Conservation (phyloP, 2,329 filamentous ascomycete species). For the Sordariomycetes sp. region DNA sequence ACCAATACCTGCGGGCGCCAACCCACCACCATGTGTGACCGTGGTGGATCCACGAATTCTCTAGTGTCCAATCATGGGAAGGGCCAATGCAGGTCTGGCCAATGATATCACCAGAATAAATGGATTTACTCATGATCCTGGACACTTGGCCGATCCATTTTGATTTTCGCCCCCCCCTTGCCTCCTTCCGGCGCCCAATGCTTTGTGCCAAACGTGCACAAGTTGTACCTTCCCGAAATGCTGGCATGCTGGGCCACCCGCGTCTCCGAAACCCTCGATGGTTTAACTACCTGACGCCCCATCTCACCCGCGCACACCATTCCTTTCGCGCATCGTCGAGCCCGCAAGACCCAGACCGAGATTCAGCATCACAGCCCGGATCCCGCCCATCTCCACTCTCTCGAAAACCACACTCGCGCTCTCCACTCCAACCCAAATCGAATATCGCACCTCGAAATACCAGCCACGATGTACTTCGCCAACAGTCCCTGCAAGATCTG, state of each 20-base stretch:
- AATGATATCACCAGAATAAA: not conserved
- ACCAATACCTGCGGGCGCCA: not conserved
- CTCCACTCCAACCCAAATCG: not conserved
- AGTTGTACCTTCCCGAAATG: not conserved
- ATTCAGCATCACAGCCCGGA: not conserved
- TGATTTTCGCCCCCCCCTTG: not conserved
- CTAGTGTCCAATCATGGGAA: not conserved
- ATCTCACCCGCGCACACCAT: not conserved
- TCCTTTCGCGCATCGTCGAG: not conserved
- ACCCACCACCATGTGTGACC: not conserved
- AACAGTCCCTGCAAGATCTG: not conserved
- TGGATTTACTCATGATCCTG: constrained; percentile 1
- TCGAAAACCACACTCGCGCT: not conserved
- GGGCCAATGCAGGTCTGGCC: not conserved
- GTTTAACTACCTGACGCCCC: constrained; percentile 3
- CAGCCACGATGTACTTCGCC: not conserved
- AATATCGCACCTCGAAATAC: not conserved
- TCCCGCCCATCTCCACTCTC: not conserved
- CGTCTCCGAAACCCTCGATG: constrained; percentile 2
- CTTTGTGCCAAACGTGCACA: not conserved
- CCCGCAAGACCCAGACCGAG: not conserved
- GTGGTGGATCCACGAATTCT: not conserved
- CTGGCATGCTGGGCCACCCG: constrained; percentile 1
- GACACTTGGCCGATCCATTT: constrained; percentile 3
- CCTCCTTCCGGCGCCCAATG: not conserved